phyloP scores from a whole-genome alignment of 202 grass and related monocot species.

The Eragrostis tef region DNA sequence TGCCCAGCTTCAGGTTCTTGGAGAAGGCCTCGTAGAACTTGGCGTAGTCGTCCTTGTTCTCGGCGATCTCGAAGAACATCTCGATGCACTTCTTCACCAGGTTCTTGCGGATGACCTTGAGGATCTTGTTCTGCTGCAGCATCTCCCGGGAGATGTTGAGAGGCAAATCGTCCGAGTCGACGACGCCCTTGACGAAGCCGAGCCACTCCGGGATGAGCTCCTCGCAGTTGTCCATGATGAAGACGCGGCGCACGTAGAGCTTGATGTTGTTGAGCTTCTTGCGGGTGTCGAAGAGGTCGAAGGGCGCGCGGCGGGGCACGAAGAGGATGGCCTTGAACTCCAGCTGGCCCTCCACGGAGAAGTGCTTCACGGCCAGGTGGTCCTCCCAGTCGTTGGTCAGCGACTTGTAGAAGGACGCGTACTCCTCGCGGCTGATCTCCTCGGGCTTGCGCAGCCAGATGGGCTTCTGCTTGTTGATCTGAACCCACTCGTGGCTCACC shows the following conservation, averaged over 20 bases:
- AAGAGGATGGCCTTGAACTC: conserved; percentile 62
- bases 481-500: conserved; percentile 67
- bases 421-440: conserved; percentile 57
- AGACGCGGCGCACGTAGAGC: conserved; percentile 66
- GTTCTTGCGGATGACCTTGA: conserved; percentile 59
- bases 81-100: conserved; percentile 58
- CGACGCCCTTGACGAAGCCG: conserved; percentile 66
- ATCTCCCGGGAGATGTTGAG: conserved; percentile 67
- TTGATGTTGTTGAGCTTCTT: conserved; percentile 74
- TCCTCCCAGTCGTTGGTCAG: conserved; percentile 77
- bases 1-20: conserved; percentile 69
- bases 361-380: conserved; percentile 68
- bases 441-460: conserved; percentile 68
- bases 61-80: conserved; percentile 62
- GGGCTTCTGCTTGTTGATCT: conserved; percentile 89
- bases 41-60: conserved; percentile 70
- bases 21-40: conserved; percentile 77
- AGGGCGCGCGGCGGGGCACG: conserved; percentile 54
- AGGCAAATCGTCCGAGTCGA: conserved; percentile 68
- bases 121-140: conserved; percentile 67
- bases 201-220: conserved; percentile 70
- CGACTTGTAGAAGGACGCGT: conserved; percentile 79
- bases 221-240: conserved; percentile 80
- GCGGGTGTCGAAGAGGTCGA: conserved; percentile 62
- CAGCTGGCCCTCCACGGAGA: conserved; percentile 63